Evolutionary conservation across 192 early-diverging fungal genomes (phyloP).

Genomic region (Mortierella alpina): DNA sequence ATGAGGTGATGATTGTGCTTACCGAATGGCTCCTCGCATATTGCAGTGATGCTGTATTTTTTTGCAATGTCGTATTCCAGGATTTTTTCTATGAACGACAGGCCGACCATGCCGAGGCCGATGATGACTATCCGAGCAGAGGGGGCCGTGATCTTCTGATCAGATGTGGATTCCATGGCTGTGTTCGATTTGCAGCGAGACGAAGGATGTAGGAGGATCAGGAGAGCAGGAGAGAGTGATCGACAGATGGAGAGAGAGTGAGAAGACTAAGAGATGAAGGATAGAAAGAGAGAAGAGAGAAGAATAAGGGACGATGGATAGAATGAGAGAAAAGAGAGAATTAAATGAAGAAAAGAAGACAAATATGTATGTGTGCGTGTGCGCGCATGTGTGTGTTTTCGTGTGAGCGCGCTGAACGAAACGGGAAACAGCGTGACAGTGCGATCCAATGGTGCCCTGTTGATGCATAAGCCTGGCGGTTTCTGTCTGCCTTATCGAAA

Average conservation of each 20-base stretch:
- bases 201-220: background rate
- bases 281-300: background rate
- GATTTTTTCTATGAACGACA: conserved; percentile 73
- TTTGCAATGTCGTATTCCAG: conserved; percentile 62
- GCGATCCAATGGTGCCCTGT: too few relatives aligned
- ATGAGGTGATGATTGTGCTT: background rate
- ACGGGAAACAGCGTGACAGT: too few relatives aligned
- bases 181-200: background rate
- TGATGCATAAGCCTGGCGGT: too few relatives aligned
- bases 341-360: background rate
- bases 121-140: conserved; percentile 59
- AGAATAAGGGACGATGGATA: background rate
- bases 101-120: conserved; percentile 78
- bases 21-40: conserved; percentile 66
- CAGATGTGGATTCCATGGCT: conserved; percentile 7
- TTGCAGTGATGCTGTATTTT: conserved; percentile 60
- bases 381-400: background rate
- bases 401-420: too few relatives aligned
- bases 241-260: background rate
- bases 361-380: conserved; percentile 3
- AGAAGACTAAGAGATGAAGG: background rate
- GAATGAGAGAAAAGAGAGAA: background rate
- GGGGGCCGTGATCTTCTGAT: background rate
- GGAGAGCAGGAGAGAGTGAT: background rate
- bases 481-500: too few relatives aligned